Base-by-base conservation (phyloP, 441 rosid genomes). In the Eutrema salsugineum region DNA sequence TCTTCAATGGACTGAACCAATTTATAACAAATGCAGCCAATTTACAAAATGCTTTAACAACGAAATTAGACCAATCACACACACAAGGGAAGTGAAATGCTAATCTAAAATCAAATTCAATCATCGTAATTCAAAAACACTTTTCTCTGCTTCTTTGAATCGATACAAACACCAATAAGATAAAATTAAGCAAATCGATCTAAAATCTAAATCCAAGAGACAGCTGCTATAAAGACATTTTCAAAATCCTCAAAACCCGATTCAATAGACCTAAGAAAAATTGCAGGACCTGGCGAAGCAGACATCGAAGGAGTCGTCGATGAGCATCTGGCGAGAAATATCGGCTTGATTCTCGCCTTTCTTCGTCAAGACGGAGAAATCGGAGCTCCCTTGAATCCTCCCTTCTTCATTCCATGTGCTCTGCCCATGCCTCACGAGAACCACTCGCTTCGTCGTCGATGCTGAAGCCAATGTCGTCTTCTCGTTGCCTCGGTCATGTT, bases 391-490 rank as follows among this genome's bases (percentile, higher is more conserved):
- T 83, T 93, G 98, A 68, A 93, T 91, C 78, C 96, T 72, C 0
- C 97, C 98, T 70, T 91, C 96, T 70, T 79, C 91, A 8, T 91
- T 91, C 97, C 98, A 91, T 54, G 96, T 88, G 88, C 97, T 94
- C 88, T 91, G 95, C 10, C 98, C 97, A 67, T 94, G 98, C 83
- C 96, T 86, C 67, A 94, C 98, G 59, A 94, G 83, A n/a, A 91
- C 89, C 72, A 91, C 96, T 62, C 97, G 73, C 86, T 94, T 94
- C 65, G 90, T 48, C 40, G n/a, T n/a, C n/a, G n/a, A n/a, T n/a
- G n/a, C n/a, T n/a, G n/a, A n/a, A n/a, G n/a, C n/a, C n/a, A n/a
- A n/a, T n/a, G n/a, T n/a, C n/a, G 71, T 57, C 59, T 67, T 78
- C 46, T 72, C 76, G 9, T 72, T 49, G 76, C 72, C 74, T 59